Percentiles rank a stretch among this genome's conserved stretches.
Evolutionary conservation across 2,329 filamentous ascomycete species (phyloP).

Genomic region (Escovopsis sp.): DNA sequence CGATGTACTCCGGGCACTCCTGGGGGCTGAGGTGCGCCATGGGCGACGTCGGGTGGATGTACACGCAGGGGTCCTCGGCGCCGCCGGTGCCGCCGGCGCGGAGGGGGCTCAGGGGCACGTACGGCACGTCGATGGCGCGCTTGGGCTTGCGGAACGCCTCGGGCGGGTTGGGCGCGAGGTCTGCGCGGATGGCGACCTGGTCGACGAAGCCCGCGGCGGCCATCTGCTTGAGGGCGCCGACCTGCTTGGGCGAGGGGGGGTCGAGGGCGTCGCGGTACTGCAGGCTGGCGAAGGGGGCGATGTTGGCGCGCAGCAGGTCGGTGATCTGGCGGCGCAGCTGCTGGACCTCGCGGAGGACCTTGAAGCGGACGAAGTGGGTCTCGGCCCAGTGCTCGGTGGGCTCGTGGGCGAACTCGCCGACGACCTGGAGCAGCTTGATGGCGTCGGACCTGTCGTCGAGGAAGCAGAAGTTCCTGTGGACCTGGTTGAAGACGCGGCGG

Average conservation of each 20-base stretch:
- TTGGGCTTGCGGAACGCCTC: slow-evolving; percentile 54
- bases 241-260: slow-evolving; percentile 49
- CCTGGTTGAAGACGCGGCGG: slow-evolving; percentile 48
- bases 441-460: slow-evolving; percentile 76
- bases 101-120: slow-evolving; percentile 68
- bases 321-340: slow-evolving; percentile 75
- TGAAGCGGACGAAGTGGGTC: slow-evolving; percentile 71
- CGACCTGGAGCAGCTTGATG: slow-evolving; percentile 76
- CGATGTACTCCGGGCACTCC: slow-evolving; percentile 73
- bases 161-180: slow-evolving; percentile 62
- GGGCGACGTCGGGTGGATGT: slow-evolving; percentile 73
- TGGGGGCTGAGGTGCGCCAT: slow-evolving; percentile 54
- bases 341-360: slow-evolving; percentile 72
- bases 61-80: slow-evolving; percentile 54
- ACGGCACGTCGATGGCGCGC: slow-evolving; percentile 84
- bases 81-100: slow-evolving; percentile 18
- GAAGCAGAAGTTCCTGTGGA: slow-evolving; percentile 64
- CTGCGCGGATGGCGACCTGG: slow-evolving; percentile 81
- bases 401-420: slow-evolving; percentile 74
- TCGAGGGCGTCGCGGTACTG: slow-evolving; percentile 41
- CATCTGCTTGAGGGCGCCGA: slow-evolving; percentile 79
- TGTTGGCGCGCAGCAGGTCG: slow-evolving; percentile 62
- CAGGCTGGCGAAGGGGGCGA: slow-evolving; percentile 47
- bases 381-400: slow-evolving; percentile 61
- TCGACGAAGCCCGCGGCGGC: slow-evolving; percentile 87